phyloP scores from a whole-genome alignment of 495 filamentous ascomycete genomes.

The Massariosphaeria phaeospora region DNA sequence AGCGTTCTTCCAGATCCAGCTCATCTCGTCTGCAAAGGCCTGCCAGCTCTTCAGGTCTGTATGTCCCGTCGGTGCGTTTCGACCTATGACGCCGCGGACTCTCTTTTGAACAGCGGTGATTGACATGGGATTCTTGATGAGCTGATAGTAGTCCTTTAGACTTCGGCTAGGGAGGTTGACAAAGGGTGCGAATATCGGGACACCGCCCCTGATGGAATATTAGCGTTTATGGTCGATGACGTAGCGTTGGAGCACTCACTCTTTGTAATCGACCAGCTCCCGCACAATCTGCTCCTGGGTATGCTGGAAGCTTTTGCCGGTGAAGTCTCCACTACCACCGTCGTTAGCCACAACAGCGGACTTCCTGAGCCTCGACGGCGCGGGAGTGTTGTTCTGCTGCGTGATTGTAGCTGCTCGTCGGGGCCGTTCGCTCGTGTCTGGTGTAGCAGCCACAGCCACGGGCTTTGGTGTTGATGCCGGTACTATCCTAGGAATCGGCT shows the following conservation, averaged over 20 bases:
- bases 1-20: slow-evolving; percentile 79
- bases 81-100: slow-evolving; percentile 62
- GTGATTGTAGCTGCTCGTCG: slow-evolving; percentile 24
- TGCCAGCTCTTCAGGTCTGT: slow-evolving; percentile 74
- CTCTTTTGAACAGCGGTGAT: slow-evolving; percentile 65
- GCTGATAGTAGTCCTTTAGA: slow-evolving; percentile 68
- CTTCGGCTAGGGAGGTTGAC: slow-evolving; percentile 58
- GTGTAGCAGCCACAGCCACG: slow-evolving; percentile 1
- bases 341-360: slow-evolving; percentile 40
- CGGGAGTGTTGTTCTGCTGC: not conserved
- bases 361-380: slow-evolving; percentile 15
- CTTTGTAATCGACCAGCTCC: slow-evolving; percentile 57
- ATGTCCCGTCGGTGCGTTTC: slow-evolving; percentile 57
- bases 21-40: slow-evolving; percentile 70
- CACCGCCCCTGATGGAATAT: slow-evolving; percentile 40
- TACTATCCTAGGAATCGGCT: slow-evolving; percentile 3
- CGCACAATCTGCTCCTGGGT: slow-evolving; percentile 77
- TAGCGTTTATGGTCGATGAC: not conserved
- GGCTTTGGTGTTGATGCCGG: slow-evolving; percentile 21
- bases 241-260: slow-evolving; percentile 34
- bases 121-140: slow-evolving; percentile 69
- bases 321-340: slow-evolving; percentile 48
- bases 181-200: slow-evolving; percentile 59
- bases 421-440: slow-evolving; percentile 18
- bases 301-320: slow-evolving; percentile 64